Percentiles rank a stretch among this genome's conserved stretches.
Conservation (phyloP, 176 grass and related monocot genomes). For the Puya raimondii region DNA sequence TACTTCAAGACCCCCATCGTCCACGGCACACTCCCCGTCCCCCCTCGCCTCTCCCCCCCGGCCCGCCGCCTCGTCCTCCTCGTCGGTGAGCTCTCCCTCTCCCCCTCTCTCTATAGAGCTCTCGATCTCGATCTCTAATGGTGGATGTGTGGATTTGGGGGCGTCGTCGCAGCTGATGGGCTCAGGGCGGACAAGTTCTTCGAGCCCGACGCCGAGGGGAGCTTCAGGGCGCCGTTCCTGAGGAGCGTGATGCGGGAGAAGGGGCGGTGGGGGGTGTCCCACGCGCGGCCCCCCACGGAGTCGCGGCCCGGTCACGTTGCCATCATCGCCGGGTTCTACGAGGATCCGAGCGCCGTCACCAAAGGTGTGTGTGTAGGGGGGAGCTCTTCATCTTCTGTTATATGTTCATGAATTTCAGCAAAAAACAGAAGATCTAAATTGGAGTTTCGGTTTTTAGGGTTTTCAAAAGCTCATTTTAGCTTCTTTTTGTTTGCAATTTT, state of each 20-base stretch:
- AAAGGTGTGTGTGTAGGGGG: constrained; percentile 39
- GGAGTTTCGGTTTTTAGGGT: too few species aligned
- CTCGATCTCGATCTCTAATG: constrained; percentile 1
- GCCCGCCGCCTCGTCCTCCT: constrained; percentile 86
- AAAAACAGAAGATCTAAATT: too few species aligned
- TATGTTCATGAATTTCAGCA: not conserved
- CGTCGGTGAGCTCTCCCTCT: constrained; percentile 36
- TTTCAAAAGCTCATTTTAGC: too few species aligned
- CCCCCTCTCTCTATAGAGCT: not conserved
- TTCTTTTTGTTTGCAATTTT: too few species aligned
- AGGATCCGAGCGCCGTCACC: constrained; percentile 76
- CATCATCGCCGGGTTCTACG: constrained; percentile 86
- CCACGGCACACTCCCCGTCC: constrained; percentile 78
- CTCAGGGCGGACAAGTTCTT: constrained; percentile 94
- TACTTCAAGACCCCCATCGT: constrained; percentile 98
- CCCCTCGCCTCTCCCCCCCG: constrained; percentile 50
- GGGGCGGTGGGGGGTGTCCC: constrained; percentile 83
- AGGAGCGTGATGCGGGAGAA: constrained; percentile 66
- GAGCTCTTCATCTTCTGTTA: not conserved
- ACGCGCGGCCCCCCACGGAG: constrained; percentile 88
- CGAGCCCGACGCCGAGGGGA: constrained; percentile 53
- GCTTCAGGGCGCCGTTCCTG: constrained; percentile 80
- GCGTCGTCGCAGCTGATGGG: constrained; percentile 52
- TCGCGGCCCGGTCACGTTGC: constrained; percentile 79
- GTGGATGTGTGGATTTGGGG: constrained; percentile 9